Evolutionary conservation across 768 basidiomycete genomes (phyloP), one percentile per base, ranked within the genome.

Genomic region (Lactarius akahatsu): DNA sequence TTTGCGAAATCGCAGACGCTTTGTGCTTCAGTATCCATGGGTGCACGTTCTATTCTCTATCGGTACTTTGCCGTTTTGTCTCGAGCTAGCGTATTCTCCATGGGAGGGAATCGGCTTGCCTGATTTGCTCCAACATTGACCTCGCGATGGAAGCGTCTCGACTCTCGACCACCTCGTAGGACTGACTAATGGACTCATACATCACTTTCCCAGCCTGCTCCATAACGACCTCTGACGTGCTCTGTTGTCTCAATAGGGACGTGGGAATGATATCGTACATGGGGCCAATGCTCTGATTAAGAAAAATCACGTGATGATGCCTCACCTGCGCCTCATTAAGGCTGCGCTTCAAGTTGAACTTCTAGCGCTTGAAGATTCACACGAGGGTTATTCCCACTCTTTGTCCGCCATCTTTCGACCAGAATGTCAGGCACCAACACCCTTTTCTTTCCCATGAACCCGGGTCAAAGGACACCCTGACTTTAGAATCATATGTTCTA

Each of bases 371-470:
- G 32, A 64, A 1, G 32, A 36, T 32, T 55, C 59, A 56, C 64
- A 64, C 57, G 20, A 58, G 20, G 52, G 11, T 54, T 59, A 60
- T 65, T 65, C 64, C 64, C 64, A 41, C 54, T 56, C 54, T 65
- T 56, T 23, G 41, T 34, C 59, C 64, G 23, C 64, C 32, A 59
- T 65, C 58, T 60, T 54, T 57, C 5, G 50, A 55, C 15, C 47
- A 52, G 26, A 41, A 57, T 57, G 65, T 61, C 61, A 66, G 65
- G 65, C 23, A 59, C 65, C 61, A 66, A 62, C 61, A 61, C 23
- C 47, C 11, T 50, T 57, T 50, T 57, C 6, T 62, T 45, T 47
- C 64, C 57, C 60, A 66, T 52, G 61, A 43, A 63, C 20, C 20
- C 54, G 50, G 57, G 47, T 59, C 57, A 59, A 23, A 63, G 36